These are phyloP conservation scores for Rhodotorula diobovata DNA, from an alignment of 768 basidiomycete genomes.

Conservation along the genomic window DNA sequence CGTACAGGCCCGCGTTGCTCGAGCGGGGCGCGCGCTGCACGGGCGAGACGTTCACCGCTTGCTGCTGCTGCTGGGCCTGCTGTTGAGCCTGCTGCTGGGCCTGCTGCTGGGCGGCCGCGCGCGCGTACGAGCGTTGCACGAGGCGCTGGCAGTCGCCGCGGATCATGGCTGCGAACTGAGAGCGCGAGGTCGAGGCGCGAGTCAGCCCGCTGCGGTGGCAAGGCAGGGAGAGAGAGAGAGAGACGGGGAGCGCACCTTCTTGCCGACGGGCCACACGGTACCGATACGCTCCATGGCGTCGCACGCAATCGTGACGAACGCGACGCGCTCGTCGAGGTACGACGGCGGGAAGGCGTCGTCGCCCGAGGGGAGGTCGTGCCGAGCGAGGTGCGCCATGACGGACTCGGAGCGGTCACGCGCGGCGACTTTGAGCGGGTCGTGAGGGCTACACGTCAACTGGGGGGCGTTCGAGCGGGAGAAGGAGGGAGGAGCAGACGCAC, in stretches of 20 bases:
- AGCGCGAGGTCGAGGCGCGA: background rate
- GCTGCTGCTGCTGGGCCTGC: no score
- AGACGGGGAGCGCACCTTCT: constrained; percentile 12
- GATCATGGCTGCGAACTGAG: constrained; percentile 29
- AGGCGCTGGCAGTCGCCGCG: constrained; percentile 19
- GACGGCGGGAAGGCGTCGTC: constrained; percentile 34
- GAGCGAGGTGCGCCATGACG: constrained; percentile 8
- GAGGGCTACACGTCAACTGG: background rate
- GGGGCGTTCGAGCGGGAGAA: no score
- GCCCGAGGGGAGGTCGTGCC: constrained; percentile 11
- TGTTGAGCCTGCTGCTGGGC: no score
- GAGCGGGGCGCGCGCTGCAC: background rate
- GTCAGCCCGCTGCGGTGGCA: no score
- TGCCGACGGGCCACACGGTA: constrained; percentile 21
- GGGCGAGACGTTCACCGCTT: background rate
- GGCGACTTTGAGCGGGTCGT: background rate
- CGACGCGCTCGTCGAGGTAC: constrained; percentile 19
- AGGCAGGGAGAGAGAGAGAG: background rate
- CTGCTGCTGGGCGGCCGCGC: background rate
- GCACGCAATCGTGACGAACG: constrained; percentile 23
- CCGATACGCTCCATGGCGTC: constrained; percentile 33
- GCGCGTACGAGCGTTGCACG: constrained; percentile 5
- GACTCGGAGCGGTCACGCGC: constrained; percentile 29
- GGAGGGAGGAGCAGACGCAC: background rate
- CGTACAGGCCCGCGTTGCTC: background rate